These are phyloP conservation scores for Neofusicoccum sp. DNA, from an alignment of 2,329 filamentous ascomycete species.

Conservation along the genomic window DNA sequence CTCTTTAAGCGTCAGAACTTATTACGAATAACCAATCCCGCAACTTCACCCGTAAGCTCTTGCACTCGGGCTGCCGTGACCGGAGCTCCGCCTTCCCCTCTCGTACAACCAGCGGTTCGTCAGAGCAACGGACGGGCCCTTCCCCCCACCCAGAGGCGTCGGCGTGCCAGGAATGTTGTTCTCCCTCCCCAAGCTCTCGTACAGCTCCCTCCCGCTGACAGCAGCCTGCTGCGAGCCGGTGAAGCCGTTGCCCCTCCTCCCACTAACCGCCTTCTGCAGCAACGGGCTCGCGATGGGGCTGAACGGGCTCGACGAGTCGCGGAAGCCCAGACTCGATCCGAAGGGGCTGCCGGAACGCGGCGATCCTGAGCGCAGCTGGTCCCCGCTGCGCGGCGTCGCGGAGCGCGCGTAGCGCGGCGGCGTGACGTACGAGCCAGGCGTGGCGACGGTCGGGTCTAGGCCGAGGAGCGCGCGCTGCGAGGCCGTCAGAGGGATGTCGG, in stretches of 20 bases:
- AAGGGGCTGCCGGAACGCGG: constrained; percentile 39
- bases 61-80: neutral
- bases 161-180: constrained; percentile 58
- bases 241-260: constrained; percentile 47
- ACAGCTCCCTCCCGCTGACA: constrained; percentile 35
- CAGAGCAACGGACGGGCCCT: constrained; percentile 68
- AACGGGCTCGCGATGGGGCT: constrained; percentile 43
- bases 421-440: constrained; percentile 70
- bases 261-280: constrained; percentile 65
- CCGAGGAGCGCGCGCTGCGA: constrained; percentile 82
- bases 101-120: constrained; percentile 97
- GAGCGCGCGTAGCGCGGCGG: constrained; percentile 84
- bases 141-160: constrained; percentile 56
- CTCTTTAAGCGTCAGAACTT: neutral
- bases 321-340: constrained; percentile 7
- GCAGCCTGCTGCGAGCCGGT: neutral
- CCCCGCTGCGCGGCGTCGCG: constrained; percentile 59
- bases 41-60: neutral
- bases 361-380: constrained; percentile 42
- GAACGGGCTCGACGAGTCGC: constrained; percentile 32
- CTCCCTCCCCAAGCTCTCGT: constrained; percentile 37
- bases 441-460: constrained; percentile 63
- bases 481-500: constrained; percentile 89
- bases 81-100: constrained; percentile 59
- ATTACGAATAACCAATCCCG: neutral